phyloP scores from a whole-genome alignment of 129 eudicot genomes.

The Glebionis coronaria region DNA sequence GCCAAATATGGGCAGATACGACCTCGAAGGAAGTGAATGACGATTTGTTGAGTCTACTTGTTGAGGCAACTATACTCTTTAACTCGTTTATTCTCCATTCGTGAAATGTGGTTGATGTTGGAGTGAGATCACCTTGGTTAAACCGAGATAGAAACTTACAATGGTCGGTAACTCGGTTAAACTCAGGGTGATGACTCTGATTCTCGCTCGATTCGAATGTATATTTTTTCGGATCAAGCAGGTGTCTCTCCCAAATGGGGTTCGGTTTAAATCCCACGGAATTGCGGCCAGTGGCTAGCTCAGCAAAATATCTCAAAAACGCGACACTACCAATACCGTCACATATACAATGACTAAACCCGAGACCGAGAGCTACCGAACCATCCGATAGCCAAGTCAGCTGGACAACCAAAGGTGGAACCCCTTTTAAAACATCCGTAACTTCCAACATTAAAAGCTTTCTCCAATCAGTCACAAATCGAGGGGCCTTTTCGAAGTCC shows the following conservation, averaged over 20 bases:
- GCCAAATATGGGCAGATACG: constrained; percentile 72
- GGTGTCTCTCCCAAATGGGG: constrained; percentile 70
- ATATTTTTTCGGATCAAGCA: constrained; percentile 33
- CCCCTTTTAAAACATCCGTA: constrained; percentile 65
- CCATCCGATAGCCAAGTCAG: constrained; percentile 82
- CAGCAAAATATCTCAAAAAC: constrained; percentile 54
- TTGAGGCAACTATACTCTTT: constrained; percentile 19
- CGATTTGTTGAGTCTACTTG: constrained; percentile 36
- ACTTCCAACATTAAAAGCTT: constrained; percentile 57
- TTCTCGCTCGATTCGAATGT: not conserved
- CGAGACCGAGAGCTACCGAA: constrained; percentile 50
- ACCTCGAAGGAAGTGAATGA: constrained; percentile 59
- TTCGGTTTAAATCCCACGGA: constrained; percentile 11
- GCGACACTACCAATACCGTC: constrained; percentile 69
- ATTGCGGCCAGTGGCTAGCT: constrained; percentile 30
- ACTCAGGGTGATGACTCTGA: constrained; percentile 56
- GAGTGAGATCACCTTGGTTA: constrained; percentile 42
- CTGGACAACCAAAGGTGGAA: constrained; percentile 68
- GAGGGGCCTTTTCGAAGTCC: constrained; percentile 60
- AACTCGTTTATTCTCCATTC: constrained; percentile 36
- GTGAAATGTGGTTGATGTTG: constrained; percentile 50
- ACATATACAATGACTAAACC: constrained; percentile 64
- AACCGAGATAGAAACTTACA: constrained; percentile 45
- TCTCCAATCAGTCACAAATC: constrained; percentile 48
- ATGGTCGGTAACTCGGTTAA: constrained; percentile 44